A percentile compares a stretch with the other conserved stretches of the same genome.
phyloP scores from a whole-genome alignment of 805 yeast species.

The Candida odintsovae region DNA sequence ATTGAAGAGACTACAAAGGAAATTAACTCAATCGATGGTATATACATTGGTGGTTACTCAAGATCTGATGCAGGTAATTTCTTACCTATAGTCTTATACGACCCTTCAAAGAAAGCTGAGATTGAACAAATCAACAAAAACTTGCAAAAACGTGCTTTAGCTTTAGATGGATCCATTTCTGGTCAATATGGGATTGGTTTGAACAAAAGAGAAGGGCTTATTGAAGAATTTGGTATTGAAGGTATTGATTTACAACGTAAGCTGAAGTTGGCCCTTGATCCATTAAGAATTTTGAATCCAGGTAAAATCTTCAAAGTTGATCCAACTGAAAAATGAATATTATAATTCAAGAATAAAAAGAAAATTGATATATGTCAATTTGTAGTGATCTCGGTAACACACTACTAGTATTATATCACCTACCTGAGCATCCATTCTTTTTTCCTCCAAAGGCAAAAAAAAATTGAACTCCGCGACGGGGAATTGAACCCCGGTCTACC shows the following conservation, averaged over 20 bases:
- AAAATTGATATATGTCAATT: no score
- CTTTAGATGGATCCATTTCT: constrained; percentile 70
- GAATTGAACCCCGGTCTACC: constrained; percentile 12
- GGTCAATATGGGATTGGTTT: constrained; percentile 83
- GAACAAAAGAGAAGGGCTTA: constrained; percentile 56
- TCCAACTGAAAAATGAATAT: constrained; percentile 26
- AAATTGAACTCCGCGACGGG: constrained; percentile 7
- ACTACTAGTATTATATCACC: no score
- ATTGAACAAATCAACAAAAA: constrained; percentile 45
- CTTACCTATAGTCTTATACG: constrained; percentile 57
- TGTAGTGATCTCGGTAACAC: no score
- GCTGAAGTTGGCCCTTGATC: constrained; percentile 64
- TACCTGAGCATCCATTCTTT: no score
- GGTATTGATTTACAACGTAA: constrained; percentile 66
- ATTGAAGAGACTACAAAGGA: constrained; percentile 55
- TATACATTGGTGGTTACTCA: constrained; percentile 57
- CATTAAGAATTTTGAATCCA: constrained; percentile 64
- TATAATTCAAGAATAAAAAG: no score
- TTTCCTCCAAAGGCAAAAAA: no score
- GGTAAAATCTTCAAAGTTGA: constrained; percentile 68
- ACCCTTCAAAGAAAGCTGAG: constrained; percentile 37
- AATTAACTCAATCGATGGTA: constrained; percentile 42
- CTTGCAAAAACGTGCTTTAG: constrained; percentile 59
- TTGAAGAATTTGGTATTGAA: constrained; percentile 56
- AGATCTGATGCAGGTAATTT: constrained; percentile 81